Evolutionary conservation across 2,329 filamentous ascomycete genomes (phyloP).

Genomic region (Aspergillus persii): DNA sequence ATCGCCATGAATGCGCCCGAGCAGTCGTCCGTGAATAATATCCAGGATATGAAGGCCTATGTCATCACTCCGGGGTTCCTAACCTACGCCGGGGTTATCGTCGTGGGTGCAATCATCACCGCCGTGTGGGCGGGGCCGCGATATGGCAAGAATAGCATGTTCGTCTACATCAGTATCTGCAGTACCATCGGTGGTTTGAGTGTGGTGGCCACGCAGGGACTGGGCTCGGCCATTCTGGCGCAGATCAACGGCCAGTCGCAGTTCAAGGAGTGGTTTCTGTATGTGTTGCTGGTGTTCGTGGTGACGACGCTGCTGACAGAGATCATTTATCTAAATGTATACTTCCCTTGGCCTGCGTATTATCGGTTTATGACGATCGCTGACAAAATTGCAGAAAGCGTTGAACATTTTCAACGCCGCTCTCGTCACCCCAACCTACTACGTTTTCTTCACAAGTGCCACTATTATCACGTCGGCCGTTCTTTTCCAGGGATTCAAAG

Average conservation of each 20-base stretch:
- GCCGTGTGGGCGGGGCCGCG: slow-evolving; percentile 79
- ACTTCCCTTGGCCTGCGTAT: not conserved
- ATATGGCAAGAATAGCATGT: slow-evolving; percentile 95
- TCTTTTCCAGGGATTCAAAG: slow-evolving; percentile 91
- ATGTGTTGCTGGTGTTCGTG: slow-evolving; percentile 87
- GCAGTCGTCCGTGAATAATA: slow-evolving; percentile 78
- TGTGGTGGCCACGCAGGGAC: slow-evolving; percentile 89
- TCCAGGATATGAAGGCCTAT: slow-evolving; percentile 88
- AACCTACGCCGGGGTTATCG: slow-evolving; percentile 76
- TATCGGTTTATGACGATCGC: slow-evolving; percentile 3
- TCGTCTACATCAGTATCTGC: slow-evolving; percentile 95
- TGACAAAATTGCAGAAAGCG: slow-evolving; percentile 72
- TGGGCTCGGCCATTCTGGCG: slow-evolving; percentile 86
- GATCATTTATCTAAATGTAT: slow-evolving; percentile 93
- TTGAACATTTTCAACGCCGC: slow-evolving; percentile 96
- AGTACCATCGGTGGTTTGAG: slow-evolving; percentile 91
- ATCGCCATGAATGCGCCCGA: slow-evolving; percentile 92
- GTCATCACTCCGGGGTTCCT: slow-evolving; percentile 86
- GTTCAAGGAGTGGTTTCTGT: slow-evolving; percentile 97
- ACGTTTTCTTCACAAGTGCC: slow-evolving; percentile 94
- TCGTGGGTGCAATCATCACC: slow-evolving; percentile 68
- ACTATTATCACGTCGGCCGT: slow-evolving; percentile 94
- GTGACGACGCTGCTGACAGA: slow-evolving; percentile 85
- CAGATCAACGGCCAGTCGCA: slow-evolving; percentile 78
- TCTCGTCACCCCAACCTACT: slow-evolving; percentile 95